phyloP scores from a whole-genome alignment of 805 yeast genomes.

The Nakazawaea populi region DNA sequence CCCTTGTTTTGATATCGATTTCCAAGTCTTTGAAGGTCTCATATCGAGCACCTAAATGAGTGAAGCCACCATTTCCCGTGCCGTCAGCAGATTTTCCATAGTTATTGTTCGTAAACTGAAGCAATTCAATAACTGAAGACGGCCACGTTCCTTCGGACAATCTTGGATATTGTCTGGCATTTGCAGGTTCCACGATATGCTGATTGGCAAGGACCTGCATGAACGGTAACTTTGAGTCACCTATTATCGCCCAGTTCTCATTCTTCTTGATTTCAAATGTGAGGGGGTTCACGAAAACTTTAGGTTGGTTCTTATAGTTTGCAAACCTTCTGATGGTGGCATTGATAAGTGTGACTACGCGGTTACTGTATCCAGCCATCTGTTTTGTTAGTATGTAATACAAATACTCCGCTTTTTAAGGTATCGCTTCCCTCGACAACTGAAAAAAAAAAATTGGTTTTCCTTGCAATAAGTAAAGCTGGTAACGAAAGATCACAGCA shows the following conservation, averaged over 20 bases:
- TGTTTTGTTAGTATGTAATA: neutral
- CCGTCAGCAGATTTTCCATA: slow-evolving; percentile 24
- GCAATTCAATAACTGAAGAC: slow-evolving; percentile 33
- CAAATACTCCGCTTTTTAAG: too few relatives aligned
- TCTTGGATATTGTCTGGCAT: slow-evolving; percentile 50
- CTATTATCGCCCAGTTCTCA: slow-evolving; percentile 51
- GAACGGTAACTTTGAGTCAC: slow-evolving; percentile 22
- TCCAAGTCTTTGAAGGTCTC: slow-evolving; percentile 77
- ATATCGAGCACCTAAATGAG: slow-evolving; percentile 84
- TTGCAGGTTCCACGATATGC: slow-evolving; percentile 44
- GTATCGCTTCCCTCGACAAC: too few relatives aligned
- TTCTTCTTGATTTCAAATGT: slow-evolving; percentile 29
- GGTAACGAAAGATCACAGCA: too few relatives aligned
- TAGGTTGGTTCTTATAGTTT: neutral
- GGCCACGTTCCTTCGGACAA: slow-evolving; percentile 38
- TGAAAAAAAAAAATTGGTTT: too few relatives aligned
- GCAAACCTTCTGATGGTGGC: slow-evolving; percentile 2
- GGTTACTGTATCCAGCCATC: neutral
- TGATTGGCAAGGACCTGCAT: slow-evolving; percentile 50
- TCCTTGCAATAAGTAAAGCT: too few relatives aligned
- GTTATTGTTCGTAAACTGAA: slow-evolving; percentile 29
- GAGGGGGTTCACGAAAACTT: slow-evolving; percentile 34
- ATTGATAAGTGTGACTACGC: neutral
- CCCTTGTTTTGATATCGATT: slow-evolving; percentile 64
- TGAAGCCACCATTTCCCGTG: slow-evolving; percentile 39